Percentiles rank a stretch among this genome's conserved stretches.
These are phyloP conservation scores for Gonium pectorale DNA, from an alignment of 139 green algal genomes.

Conservation along the genomic window DNA sequence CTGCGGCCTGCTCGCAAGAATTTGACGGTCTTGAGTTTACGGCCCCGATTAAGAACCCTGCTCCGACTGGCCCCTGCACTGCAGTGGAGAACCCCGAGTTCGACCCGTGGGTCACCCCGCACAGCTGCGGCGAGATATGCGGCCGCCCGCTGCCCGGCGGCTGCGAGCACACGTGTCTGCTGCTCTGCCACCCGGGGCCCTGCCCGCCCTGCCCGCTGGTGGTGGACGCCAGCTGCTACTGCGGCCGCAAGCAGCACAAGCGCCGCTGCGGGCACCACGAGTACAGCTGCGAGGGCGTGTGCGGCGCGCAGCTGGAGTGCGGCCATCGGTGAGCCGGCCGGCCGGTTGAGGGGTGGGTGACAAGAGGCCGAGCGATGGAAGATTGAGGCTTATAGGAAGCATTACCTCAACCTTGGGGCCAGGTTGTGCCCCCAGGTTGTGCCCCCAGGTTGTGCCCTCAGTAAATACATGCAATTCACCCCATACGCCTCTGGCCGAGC, in stretches of 20 bases:
- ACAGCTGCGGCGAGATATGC: constrained; percentile 81
- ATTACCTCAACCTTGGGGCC: too few species aligned
- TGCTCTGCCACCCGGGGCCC: constrained; percentile 88
- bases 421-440: too few species aligned
- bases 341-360: too few species aligned
- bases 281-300: constrained; percentile 68
- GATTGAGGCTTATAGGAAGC: too few species aligned
- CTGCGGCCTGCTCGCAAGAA: too few species aligned
- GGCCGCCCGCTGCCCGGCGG: constrained; percentile 49
- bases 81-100: constrained; percentile 39
- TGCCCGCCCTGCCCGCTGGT: constrained; percentile 83
- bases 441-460: too few species aligned
- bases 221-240: constrained; percentile 75
- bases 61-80: not conserved
- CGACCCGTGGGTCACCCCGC: constrained; percentile 76
- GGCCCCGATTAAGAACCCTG: too few species aligned
- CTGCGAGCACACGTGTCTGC: constrained; percentile 79
- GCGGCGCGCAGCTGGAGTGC: constrained; percentile 45
- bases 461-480: too few species aligned
- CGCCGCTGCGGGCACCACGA: constrained; percentile 72
- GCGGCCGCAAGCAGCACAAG: constrained; percentile 58
- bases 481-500: too few species aligned
- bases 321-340: constrained; percentile 57
- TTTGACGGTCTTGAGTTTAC: too few species aligned
- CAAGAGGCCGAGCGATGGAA: too few species aligned